Evolutionary conservation across 345 rosid species (phyloP), one percentile per base, ranked within the genome.

Genomic region (Laguncularia racemosa): DNA sequence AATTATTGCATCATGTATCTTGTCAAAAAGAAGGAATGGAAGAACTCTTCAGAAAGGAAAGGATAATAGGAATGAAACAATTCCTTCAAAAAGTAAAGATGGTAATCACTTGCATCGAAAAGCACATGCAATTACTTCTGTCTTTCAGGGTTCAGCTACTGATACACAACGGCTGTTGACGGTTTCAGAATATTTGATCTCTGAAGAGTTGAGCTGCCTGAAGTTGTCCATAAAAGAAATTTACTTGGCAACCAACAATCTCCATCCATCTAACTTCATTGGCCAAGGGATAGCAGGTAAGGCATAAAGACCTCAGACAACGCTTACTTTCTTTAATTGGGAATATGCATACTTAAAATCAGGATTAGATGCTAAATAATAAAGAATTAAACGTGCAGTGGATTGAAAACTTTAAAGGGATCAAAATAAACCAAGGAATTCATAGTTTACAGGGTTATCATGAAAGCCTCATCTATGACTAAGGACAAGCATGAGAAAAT

Each of bases 281-380:
- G 86, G 91, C 55, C 81, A 79, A 69, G 91, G 86, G 50, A 67
- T 75, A 40, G 84, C 84, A 23, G 86, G 89, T 83, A 18, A 71
- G 80, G 58, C 53, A 54, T 60, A 16, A 56, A 33, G 26, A 60
- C 11, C 18, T 44, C 20, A 13, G 16, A 14, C 16, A 11, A 7
- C 16, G 7, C 16, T 14, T 13, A 14, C 18, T 16, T 14, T 7
- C 16, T 47, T 14, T 9, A 14, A 47, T 16, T 6, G 12, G 18
- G 9, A 47, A 47, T 18, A 3, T 50, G 20, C 18, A 4, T 21
- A 50, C 18, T 4, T 18, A 14, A 50, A 17, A 17, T 5, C 14
- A 3, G 20, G 14, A 13, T 23, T 2, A 50, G 13, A 50, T 18
- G 3, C 19, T 50, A 8, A 2, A 50, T 4, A 50, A 17, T 14